A percentile compares a stretch with the other conserved stretches of the same genome.
These are phyloP conservation scores for Millerago galiae DNA, from an alignment of 805 yeast genomes.

Conservation along the genomic window DNA sequence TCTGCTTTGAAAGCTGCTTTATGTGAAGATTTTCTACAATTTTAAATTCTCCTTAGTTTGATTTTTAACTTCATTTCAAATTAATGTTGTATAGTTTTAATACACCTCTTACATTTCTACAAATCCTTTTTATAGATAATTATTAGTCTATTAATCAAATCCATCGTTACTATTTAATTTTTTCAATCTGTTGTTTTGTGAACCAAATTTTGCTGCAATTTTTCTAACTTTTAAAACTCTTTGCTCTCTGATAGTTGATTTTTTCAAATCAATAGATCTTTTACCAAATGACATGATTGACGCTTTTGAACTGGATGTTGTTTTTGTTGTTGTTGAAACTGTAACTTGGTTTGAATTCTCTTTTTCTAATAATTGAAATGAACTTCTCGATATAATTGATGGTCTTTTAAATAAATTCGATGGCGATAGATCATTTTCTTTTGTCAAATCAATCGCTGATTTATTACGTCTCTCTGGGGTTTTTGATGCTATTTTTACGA, in stretches of 20 bases:
- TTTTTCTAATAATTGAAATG: slow-evolving; percentile 31
- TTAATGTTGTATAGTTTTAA: not conserved
- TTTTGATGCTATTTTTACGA: slow-evolving; percentile 26
- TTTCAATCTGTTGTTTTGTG: slow-evolving; percentile 5
- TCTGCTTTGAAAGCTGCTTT: slow-evolving; percentile 23
- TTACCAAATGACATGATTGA: slow-evolving; percentile 50
- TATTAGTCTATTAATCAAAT: slow-evolving; percentile 1
- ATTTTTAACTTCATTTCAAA: not conserved
- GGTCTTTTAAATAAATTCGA: slow-evolving; percentile 27
- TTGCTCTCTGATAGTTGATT: slow-evolving; percentile 11
- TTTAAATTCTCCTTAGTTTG: not conserved
- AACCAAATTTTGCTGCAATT: slow-evolving; percentile 5
- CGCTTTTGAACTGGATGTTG: slow-evolving; percentile 49
- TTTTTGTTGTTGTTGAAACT: slow-evolving; percentile 45
- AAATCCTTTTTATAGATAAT: not conserved
- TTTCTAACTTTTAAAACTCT: slow-evolving; percentile 23
- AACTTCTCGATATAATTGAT: slow-evolving; percentile 34
- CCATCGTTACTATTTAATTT: slow-evolving; percentile 4
- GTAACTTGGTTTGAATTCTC: slow-evolving; percentile 39
- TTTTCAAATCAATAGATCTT: slow-evolving; percentile 11
- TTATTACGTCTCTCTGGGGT: slow-evolving; percentile 19
- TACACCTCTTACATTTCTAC: not conserved
- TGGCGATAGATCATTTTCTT: slow-evolving; percentile 16
- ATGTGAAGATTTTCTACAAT: slow-evolving; percentile 4
- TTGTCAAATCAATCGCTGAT: slow-evolving; percentile 14